Conservation (phyloP, 257 asterid genomes). For the Ajuga chamaepitys region DNA sequence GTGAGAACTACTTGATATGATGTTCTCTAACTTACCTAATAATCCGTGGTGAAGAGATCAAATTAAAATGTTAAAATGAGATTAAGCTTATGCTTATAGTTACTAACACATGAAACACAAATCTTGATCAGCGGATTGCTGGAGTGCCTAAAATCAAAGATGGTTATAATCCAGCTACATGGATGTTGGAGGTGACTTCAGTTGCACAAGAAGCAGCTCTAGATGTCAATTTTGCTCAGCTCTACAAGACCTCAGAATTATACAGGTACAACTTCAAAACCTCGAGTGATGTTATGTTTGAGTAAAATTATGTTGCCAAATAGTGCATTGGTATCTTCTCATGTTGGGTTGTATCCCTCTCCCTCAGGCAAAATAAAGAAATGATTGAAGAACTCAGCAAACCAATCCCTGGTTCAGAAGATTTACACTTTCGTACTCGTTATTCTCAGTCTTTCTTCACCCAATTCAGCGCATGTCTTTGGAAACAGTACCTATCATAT, state of each 20-base stretch:
- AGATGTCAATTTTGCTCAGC: constrained; percentile 43
- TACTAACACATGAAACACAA: too few relatives aligned
- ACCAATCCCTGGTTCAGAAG: constrained; percentile 51
- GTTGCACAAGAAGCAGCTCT: constrained; percentile 48
- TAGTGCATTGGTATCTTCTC: too few relatives aligned
- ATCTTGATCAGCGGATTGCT: constrained; percentile 40
- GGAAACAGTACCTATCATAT: constrained; percentile 78
- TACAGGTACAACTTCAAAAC: constrained; percentile 38
- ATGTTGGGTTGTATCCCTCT: too few relatives aligned
- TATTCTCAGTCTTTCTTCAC: constrained; percentile 59
- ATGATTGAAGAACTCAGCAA: constrained; percentile 51
- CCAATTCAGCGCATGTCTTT: constrained; percentile 72
- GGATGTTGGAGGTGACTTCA: constrained; percentile 83
- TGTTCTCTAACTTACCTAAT: too few relatives aligned
- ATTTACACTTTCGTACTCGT: constrained; percentile 38
- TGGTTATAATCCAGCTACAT: constrained; percentile 85
- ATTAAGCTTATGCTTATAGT: too few relatives aligned
- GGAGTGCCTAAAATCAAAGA: constrained; percentile 54
- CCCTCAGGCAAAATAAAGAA: constrained; percentile 74
- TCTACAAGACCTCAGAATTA: constrained; percentile 55
- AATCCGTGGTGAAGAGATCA: too few relatives aligned
- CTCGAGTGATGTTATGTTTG: too few relatives aligned
- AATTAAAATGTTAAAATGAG: too few relatives aligned
- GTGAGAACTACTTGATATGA: constrained; percentile 31
- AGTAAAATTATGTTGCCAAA: too few relatives aligned